phyloP scores from a whole-genome alignment of 805 yeast genomes.

The Lachancea fermentati region DNA sequence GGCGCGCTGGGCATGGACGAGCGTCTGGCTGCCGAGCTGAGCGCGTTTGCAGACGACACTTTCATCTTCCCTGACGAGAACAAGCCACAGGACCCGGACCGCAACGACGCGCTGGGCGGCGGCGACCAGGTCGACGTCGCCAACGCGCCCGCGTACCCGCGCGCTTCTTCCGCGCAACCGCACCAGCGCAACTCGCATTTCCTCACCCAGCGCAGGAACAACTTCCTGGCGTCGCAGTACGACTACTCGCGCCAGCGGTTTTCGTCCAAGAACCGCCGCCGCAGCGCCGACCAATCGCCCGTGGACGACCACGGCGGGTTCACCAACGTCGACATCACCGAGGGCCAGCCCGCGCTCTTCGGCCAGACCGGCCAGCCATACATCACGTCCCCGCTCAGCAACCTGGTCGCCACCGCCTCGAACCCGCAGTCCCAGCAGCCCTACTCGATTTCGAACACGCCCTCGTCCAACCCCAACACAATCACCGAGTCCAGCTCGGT shows the following conservation, averaged over 20 bases:
- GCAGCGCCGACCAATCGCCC: constrained; percentile 7
- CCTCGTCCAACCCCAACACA: background rate
- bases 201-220: constrained; percentile 27
- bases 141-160: constrained; percentile 1
- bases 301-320: constrained; percentile 24
- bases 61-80: constrained; percentile 81
- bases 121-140: constrained; percentile 12
- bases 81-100: constrained; percentile 40
- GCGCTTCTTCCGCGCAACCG: constrained; percentile 1
- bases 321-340: constrained; percentile 16
- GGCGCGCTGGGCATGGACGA: constrained; percentile 41
- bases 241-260: constrained; percentile 29
- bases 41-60: constrained; percentile 78
- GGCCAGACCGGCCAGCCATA: constrained; percentile 11
- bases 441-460: constrained; percentile 2
- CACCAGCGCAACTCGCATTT: constrained; percentile 16
- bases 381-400: constrained; percentile 19
- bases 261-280: constrained; percentile 16
- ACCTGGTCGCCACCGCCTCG: constrained; percentile 11
- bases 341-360: constrained; percentile 3
- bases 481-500: background rate
- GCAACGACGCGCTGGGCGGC: constrained; percentile 16
- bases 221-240: constrained; percentile 29
- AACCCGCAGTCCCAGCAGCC: constrained; percentile 10
- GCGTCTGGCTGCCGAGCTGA: constrained; percentile 56